Evolutionary conservation across 768 basidiomycete genomes (phyloP).

Genomic region (Termitomyces sp.): DNA sequence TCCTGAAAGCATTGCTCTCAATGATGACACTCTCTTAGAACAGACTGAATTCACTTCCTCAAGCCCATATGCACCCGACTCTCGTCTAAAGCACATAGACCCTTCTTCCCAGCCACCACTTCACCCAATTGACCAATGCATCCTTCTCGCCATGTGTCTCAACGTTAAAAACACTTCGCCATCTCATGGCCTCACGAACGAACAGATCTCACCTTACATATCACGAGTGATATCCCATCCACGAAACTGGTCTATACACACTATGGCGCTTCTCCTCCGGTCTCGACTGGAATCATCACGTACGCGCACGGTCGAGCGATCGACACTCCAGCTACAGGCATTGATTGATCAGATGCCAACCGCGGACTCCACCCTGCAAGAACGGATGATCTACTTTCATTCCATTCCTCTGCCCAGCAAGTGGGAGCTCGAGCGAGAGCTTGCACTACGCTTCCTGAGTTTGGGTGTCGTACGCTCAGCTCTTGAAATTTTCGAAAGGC

Average conservation of each 20-base stretch:
- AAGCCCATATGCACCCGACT: constrained; percentile 35
- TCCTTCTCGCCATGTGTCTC: constrained; percentile 86
- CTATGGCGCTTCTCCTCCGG: constrained; percentile 91
- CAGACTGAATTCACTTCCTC: constrained; percentile 88
- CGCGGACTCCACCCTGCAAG: constrained; percentile 64
- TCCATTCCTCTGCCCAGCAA: constrained; percentile 77
- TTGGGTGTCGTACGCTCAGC: constrained; percentile 89
- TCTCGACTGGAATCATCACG: constrained; percentile 86
- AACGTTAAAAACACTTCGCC: constrained; percentile 89
- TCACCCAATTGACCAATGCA: constrained; percentile 90
- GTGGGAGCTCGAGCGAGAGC: constrained; percentile 92
- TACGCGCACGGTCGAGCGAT: constrained; percentile 89
- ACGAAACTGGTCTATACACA: constrained; percentile 93
- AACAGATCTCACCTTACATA: constrained; percentile 93
- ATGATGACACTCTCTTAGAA: constrained; percentile 96
- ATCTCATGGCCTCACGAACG: constrained; percentile 80
- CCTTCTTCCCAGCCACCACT: constrained; percentile 81
- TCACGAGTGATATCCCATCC: constrained; percentile 85
- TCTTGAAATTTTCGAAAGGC: constrained; percentile 85
- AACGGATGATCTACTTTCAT: constrained; percentile 78
- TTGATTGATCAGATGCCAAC: constrained; percentile 96
- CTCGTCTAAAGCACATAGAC: constrained; percentile 64
- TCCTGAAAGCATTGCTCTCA: constrained; percentile 79
- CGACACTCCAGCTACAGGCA: constrained; percentile 89
- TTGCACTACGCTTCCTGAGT: constrained; percentile 76